These are phyloP conservation scores for Alisma plantagoaquatica DNA, from an alignment of 106 monocot genomes.

Conservation along the genomic window DNA sequence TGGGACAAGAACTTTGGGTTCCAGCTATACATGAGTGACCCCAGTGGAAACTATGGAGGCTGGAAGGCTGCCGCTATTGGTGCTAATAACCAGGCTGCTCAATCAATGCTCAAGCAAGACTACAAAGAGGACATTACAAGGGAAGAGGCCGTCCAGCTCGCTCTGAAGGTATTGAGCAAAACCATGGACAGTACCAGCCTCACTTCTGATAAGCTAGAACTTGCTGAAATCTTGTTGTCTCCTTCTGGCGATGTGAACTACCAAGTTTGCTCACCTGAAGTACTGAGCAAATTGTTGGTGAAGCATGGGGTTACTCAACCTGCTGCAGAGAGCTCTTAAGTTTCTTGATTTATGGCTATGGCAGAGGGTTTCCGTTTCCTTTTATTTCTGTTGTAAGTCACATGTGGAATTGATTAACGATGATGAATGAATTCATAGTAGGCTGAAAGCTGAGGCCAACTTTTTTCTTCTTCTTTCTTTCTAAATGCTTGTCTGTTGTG, in stretches of 20 bases:
- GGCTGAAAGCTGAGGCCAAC: too few species aligned
- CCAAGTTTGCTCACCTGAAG: slow-evolving; percentile 58
- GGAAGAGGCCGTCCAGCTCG: slow-evolving; percentile 69
- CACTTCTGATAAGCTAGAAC: slow-evolving; percentile 83
- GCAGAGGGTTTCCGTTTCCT: too few species aligned
- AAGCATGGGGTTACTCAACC: slow-evolving; percentile 71
- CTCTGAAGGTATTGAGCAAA: slow-evolving; percentile 85
- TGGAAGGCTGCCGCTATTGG: slow-evolving; percentile 94
- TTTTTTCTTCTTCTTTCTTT: too few species aligned
- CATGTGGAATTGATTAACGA: too few species aligned
- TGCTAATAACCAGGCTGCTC: slow-evolving; percentile 89
- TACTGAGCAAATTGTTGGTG: slow-evolving; percentile 46
- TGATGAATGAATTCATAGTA: too few species aligned
- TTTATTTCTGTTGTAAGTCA: too few species aligned
- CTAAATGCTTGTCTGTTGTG: too few species aligned
- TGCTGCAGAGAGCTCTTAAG: slow-evolving; percentile 16
- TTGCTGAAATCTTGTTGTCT: slow-evolving; percentile 54
- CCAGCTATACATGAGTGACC: slow-evolving; percentile 90
- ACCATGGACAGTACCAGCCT: slow-evolving; percentile 94
- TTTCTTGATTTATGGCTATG: too few species aligned
- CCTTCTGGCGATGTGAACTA: slow-evolving; percentile 62
- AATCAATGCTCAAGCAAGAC: slow-evolving; percentile 93
- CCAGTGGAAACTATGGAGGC: slow-evolving; percentile 76
- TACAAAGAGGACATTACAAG: slow-evolving; percentile 70
- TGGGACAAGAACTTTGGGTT: slow-evolving; percentile 82